Evolutionary conservation across 257 asterid species (phyloP).

Genomic region (Jasminum sambac): DNA sequence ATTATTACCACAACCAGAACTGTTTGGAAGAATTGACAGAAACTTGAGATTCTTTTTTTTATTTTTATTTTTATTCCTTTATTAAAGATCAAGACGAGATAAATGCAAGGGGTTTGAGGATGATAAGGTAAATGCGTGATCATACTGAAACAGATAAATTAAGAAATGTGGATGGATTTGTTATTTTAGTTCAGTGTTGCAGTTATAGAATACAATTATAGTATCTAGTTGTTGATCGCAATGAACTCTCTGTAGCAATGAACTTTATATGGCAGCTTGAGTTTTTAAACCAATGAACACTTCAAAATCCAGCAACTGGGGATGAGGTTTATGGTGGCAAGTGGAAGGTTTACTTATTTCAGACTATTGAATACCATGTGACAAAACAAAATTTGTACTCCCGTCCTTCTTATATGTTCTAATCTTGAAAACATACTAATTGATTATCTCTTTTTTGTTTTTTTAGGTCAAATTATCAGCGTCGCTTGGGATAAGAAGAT

Average conservation of each 20-base stretch:
- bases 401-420: constrained; percentile 3
- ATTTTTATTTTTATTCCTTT: too few relatives aligned
- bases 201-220: neutral
- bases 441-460: constrained; percentile 8
- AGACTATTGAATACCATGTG: neutral
- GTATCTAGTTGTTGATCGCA: neutral
- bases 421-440: neutral
- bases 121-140: neutral
- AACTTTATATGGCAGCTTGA: neutral
- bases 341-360: constrained; percentile 5
- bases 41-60: neutral
- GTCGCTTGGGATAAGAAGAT: constrained; percentile 84
- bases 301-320: constrained; percentile 13
- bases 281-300: neutral
- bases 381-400: constrained; percentile 13
- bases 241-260: neutral
- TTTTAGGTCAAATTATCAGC: constrained; percentile 60
- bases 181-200: neutral
- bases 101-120: neutral
- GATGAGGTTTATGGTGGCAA: constrained; percentile 3
- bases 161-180: neutral
- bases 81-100: neutral
- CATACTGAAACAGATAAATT: neutral
- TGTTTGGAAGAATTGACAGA: neutral
- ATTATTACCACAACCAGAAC: neutral